phyloP scores from a whole-genome alignment of 192 early-diverging fungal species.

The Coemansia sp. region DNA sequence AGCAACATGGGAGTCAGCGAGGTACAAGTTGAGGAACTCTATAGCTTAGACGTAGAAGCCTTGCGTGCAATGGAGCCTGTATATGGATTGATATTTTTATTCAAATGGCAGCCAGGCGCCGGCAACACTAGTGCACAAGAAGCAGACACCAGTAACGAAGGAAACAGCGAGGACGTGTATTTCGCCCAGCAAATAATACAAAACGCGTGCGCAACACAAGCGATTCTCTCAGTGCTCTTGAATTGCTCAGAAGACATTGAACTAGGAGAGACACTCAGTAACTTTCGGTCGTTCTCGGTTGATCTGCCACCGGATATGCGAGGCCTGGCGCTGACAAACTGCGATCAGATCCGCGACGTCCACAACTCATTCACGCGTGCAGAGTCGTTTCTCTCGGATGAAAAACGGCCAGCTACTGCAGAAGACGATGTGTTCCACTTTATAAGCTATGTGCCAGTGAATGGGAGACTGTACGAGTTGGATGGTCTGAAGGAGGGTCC shows the following conservation, averaged over 20 bases:
- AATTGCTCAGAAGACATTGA: conserved; percentile 61
- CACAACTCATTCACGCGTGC: conserved; percentile 81
- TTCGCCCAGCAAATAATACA: conserved; percentile 77
- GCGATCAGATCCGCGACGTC: conserved; percentile 69
- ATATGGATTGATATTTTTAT: conserved; percentile 81
- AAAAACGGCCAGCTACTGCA: conserved; percentile 50
- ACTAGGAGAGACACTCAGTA: conserved; percentile 64
- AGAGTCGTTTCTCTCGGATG: conserved; percentile 74
- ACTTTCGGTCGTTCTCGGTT: conserved; percentile 69
- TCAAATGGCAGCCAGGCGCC: conserved; percentile 65
- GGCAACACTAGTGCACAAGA: background rate
- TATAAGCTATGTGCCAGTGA: conserved; percentile 73
- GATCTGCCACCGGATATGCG: conserved; percentile 75
- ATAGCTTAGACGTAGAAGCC: conserved; percentile 65
- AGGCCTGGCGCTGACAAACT: conserved; percentile 76
- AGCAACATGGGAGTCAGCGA: conserved; percentile 68
- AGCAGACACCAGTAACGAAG: conserved; percentile 19
- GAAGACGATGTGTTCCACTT: conserved; percentile 81
- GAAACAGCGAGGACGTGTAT: conserved; percentile 57
- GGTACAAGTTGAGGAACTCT: conserved; percentile 78
- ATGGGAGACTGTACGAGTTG: conserved; percentile 72
- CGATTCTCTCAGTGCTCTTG: conserved; percentile 73
- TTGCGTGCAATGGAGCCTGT: conserved; percentile 68
- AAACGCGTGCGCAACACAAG: conserved; percentile 87
- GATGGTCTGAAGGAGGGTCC: conserved; percentile 72